These are phyloP conservation scores for Arthrobotrys sphaeroides DNA, from an alignment of 2,329 filamentous ascomycete species.

Conservation along the genomic window DNA sequence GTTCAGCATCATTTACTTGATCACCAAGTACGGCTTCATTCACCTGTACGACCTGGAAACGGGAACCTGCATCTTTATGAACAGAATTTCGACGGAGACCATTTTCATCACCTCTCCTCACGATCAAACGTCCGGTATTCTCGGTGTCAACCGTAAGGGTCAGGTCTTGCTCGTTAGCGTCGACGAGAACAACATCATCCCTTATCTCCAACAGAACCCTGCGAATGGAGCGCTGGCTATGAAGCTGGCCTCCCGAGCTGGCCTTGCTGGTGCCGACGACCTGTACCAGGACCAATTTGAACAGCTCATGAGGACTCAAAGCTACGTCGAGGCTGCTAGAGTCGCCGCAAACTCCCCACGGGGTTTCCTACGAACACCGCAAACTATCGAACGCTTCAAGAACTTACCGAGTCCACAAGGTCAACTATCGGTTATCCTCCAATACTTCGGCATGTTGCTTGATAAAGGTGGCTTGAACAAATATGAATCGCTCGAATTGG, in stretches of 20 bases:
- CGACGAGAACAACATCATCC: constrained; percentile 88
- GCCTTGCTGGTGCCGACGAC: constrained; percentile 91
- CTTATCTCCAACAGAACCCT: constrained; percentile 94
- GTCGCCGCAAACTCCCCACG: constrained; percentile 95
- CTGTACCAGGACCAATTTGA: constrained; percentile 95
- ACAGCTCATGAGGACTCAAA: constrained; percentile 79
- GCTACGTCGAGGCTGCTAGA: constrained; percentile 89
- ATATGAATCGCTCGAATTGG: constrained; percentile 92
- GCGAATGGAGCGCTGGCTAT: constrained; percentile 93
- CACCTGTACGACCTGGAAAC: constrained; percentile 98
- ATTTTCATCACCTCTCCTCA: constrained; percentile 95
- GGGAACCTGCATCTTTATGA: constrained; percentile 97
- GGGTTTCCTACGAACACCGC: constrained; percentile 90
- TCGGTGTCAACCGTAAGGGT: constrained; percentile 96
- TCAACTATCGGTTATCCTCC: constrained; percentile 91
- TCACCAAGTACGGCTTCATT: constrained; percentile 99
- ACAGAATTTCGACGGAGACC: constrained; percentile 98
- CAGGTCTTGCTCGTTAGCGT: constrained; percentile 94
- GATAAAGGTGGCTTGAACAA: constrained; percentile 94
- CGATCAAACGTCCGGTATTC: constrained; percentile 82
- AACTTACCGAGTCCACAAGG: constrained; percentile 79
- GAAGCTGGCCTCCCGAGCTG: constrained; percentile 93
- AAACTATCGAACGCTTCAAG: constrained; percentile 98
- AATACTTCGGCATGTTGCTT: constrained; percentile 96
- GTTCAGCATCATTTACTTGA: constrained; percentile 95